Evolutionary conservation across 352 stramenopile genomes (phyloP), one percentile per base, ranked within the genome.

Genomic region (Phytophthora pisi): DNA sequence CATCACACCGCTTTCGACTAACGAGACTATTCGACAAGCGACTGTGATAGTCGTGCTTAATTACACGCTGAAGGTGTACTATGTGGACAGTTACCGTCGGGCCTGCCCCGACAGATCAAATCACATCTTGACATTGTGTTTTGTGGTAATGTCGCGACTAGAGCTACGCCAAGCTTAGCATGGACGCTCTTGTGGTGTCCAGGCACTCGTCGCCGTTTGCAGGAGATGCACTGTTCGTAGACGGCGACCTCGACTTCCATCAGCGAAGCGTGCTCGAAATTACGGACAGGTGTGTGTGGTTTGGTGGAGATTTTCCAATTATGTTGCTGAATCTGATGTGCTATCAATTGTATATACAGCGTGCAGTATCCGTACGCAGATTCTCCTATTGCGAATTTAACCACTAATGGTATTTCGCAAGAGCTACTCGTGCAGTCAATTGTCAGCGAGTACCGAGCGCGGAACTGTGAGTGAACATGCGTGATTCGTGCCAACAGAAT

Each of bases 171-270:
- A 76, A 80, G 49, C 50, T 96, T 20, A 88, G 82, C 28, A 93
- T 95, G 80, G 84, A 95, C 51, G 76, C 75, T 5, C 5, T 92
- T 11, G 77, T 76, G 2, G 66, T 80, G 23, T 62, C 75, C 51
- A 75, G 66, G 5, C 61, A 84, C 57, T 68, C 69, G 7, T 88
- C 74, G 11, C 59, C 68, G 16, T 51, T 90, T 18, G 54, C 74
- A 11, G 80, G 75, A 7, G 53, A 68, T 9, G 61, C 65, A 13
- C 59, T 93, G 1, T 51, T 68, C 42, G 73, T 79, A 30, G 86
- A 92, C 23, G 88, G 88, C 9, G 81, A 93, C 26, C 67, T 91
- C n/a, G n/a, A 64, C 1, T 68, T 94, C 3, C 30, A 81, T 26
- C 83, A 91, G 62, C 74, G 79, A 16, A 64, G 51, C 38, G 70